A percentile compares a stretch with the other conserved stretches of the same genome.
Conservation (phyloP, 306 rosid genomes). For the Trifolium dubium region DNA sequence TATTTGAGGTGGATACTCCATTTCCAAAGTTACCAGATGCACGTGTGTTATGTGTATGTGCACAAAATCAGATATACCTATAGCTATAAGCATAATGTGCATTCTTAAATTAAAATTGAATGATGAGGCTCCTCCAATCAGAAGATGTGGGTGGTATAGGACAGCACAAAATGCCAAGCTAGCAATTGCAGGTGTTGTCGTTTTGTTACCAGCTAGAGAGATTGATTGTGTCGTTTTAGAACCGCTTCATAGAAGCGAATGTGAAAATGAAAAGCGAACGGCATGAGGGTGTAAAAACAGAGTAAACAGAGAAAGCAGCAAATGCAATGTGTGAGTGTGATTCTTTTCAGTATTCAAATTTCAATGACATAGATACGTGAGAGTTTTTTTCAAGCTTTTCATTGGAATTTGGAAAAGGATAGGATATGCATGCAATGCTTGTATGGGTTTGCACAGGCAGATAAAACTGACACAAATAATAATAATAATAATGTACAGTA, state of each 20-base stretch:
- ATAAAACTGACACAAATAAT: slow-evolving; percentile 50
- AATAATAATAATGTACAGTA: too few species aligned
- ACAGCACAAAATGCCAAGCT: slow-evolving; percentile 29
- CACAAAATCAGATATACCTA: neutral
- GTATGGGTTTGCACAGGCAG: slow-evolving; percentile 30
- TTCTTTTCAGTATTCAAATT: slow-evolving; percentile 37
- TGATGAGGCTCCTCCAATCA: slow-evolving; percentile 48
- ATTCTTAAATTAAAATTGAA: slow-evolving; percentile 36
- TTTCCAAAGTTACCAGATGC: slow-evolving; percentile 43
- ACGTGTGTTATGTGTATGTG: slow-evolving; percentile 71
- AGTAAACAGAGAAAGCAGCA: neutral
- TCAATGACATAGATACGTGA: slow-evolving; percentile 24
- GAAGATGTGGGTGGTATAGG: slow-evolving; percentile 41
- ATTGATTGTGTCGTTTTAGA: slow-evolving; percentile 31
- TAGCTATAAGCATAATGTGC: neutral
- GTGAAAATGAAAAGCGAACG: neutral
- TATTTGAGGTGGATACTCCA: slow-evolving; percentile 8
- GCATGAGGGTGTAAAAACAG: neutral
- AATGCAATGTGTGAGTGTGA: neutral
- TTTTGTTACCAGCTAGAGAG: slow-evolving; percentile 28
- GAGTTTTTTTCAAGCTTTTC: neutral
- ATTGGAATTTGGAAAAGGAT: slow-evolving; percentile 58
- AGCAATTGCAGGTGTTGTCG: slow-evolving; percentile 41
- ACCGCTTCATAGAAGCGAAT: neutral
- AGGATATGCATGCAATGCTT: slow-evolving; percentile 22